Percentiles rank a stretch among this genome's conserved stretches.
phyloP scores from a whole-genome alignment of 1,284 basidiomycete genomes.

The Apiotrichum domesticum region DNA sequence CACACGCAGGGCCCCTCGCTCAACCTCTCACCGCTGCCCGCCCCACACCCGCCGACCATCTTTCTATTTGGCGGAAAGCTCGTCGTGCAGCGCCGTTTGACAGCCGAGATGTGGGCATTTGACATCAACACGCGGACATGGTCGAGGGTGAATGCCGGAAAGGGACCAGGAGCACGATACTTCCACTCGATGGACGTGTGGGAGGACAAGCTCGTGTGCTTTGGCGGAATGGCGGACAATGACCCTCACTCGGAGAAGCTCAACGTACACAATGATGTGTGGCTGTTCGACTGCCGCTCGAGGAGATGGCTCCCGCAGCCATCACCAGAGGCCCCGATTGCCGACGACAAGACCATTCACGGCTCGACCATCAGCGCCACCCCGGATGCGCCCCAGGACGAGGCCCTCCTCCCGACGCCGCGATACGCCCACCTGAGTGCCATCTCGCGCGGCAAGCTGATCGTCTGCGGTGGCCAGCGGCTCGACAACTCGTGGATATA shows the following conservation, averaged over 20 bases:
- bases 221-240: constrained; percentile 71
- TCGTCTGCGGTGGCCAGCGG: constrained; percentile 91
- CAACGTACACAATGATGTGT: constrained; percentile 73
- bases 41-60: constrained; percentile 32
- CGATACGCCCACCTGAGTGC: constrained; percentile 88
- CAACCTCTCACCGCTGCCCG: constrained; percentile 36
- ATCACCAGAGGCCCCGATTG: constrained; percentile 22
- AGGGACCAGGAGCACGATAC: constrained; percentile 64
- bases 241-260: constrained; percentile 51
- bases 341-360: constrained; percentile 59
- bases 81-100: constrained; percentile 77
- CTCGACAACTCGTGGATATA: constrained; percentile 63
- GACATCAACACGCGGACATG: constrained; percentile 71
- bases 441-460: constrained; percentile 71
- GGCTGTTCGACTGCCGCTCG: constrained; percentile 69
- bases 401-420: constrained; percentile 59
- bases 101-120: constrained; percentile 79
- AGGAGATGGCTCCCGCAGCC: constrained; percentile 59
- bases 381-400: constrained; percentile 56
- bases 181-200: constrained; percentile 87
- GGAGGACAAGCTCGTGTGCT: constrained; percentile 79
- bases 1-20: constrained; percentile 34
- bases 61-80: constrained; percentile 69
- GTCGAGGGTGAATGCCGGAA: constrained; percentile 59
- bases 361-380: constrained; percentile 52